Base-by-base conservation (phyloP, 192 early-diverging fungal species). In the Rhizophagus prolifer region DNA sequence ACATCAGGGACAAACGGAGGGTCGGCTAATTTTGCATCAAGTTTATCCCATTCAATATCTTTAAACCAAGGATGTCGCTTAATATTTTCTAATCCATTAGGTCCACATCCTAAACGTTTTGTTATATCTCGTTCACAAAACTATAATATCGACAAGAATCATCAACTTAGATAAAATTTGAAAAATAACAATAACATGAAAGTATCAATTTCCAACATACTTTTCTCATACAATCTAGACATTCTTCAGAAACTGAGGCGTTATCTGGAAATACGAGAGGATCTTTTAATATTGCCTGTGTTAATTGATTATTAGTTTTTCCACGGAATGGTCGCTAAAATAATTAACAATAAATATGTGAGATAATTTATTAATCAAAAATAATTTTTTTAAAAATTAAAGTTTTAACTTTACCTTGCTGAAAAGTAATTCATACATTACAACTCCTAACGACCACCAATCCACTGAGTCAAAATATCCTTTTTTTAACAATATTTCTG, bases 1-100 rank as follows among this genome's bases (percentile, higher is more conserved):
- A 93, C 92, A 82, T 93, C 92, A 62, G 97, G 96, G 9, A 89
- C 84, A 82, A 96, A 98, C 9, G 95, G 91, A 34, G 97, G 94
- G 4, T 74, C 78, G 0, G 90, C 84, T 74, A 91, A 82, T 81
- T 92, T 93, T n/a, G 84, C 79, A 36, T 92, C 90, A 36, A 97
- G 84, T 50, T 80, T 79, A 19, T 84, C 81, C 96, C 96, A 98
- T 41, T 94, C 90, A 58, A 93, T 88, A 36, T 83, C 79, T 13
- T 83, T 80, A 69, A 98, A 94, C 85, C 92, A 97, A 31, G 95
- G 90, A 75, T 98, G 96, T 0, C 70, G 79, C 70, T 90, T 88
- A 41, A 98, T 79, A 8, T 80, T 79, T 58, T 89, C 87, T 36
- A 90, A 82, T 7, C 97, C 96, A 12, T 91, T 88, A 8, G 87